Base-by-base conservation (phyloP, 768 basidiomycete species). In the Podaxis sp. region DNA sequence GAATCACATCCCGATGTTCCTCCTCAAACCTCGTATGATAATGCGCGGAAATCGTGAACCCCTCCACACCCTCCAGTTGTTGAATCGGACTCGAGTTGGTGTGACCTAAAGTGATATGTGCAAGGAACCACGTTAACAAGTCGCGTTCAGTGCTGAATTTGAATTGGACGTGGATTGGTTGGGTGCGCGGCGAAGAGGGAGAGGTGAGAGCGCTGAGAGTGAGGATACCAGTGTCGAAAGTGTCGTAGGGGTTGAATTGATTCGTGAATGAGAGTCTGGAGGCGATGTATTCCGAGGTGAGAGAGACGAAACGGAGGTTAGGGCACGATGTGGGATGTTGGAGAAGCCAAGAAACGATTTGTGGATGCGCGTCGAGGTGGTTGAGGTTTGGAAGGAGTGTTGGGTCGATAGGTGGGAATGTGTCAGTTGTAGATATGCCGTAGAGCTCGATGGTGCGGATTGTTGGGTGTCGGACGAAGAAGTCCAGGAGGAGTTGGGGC, bases 281-380 rank as follows among this genome's bases (percentile, higher is more conserved):
- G 3, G 51, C 40, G 6, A 19, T 22, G 24, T 60, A 60, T 27
- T 60, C 59, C 1, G 50, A 60, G 0, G 59, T 60, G 25, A 53
- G 50, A 6, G 38, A 60, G 1, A 60, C 27, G 8, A 27, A 41
- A 5, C 5, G 11, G 2, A 60, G 38, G 9, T 60, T 25, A 3
- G 59, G 52, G 12, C 17, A 36, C 0, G 50, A 27, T 15, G 7
- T 41, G 2, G 59, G 40, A 29, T 53, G n/a, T 19, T 46, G 59
- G 11, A 60, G 36, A 17, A 60, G 51, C 59, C 59, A 60, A 0
- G 59, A 60, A 3, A 60, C n/a, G 3, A 46, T 53, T 17, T n/a
- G 11, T 9, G 59, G 59, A 46, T 52, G 50, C 4, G 59, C 59
- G 27, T 54, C 41, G 50, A 60, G 50, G 8, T 17, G 25, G 12